Evolutionary conservation across 169 alveolate genomes (phyloP).

Genomic region (Plasmodium vivax): DNA sequence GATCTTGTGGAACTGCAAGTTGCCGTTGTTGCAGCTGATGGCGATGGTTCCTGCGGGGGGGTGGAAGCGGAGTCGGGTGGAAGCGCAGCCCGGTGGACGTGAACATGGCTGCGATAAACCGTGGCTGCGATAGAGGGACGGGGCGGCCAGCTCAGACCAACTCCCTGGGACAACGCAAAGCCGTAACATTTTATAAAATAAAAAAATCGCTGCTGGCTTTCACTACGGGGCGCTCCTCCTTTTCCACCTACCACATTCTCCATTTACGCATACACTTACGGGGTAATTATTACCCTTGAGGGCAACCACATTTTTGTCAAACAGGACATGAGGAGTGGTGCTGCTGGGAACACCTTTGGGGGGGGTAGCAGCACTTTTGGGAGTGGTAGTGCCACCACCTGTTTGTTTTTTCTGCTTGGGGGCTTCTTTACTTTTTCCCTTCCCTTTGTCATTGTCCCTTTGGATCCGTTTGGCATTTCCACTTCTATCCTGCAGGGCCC

Average conservation of each 20-base stretch:
- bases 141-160: neutral
- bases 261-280: constrained; percentile 41
- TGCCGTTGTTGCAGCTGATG: constrained; percentile 29
- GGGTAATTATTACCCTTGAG: constrained; percentile 39
- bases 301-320: neutral
- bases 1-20: constrained; percentile 17
- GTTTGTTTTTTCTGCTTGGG: neutral
- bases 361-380: neutral
- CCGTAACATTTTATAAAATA: neutral
- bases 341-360: neutral
- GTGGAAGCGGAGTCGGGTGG: neutral
- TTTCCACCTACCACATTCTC: constrained; percentile 21
- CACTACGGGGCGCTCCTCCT: neutral
- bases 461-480: neutral
- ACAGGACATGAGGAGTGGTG: neutral
- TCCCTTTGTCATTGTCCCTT: neutral
- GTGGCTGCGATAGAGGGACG: neutral
- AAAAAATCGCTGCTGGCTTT: neutral
- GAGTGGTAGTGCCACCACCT: neutral
- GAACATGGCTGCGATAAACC: neutral
- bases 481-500: neutral
- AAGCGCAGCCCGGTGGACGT: too few relatives aligned
- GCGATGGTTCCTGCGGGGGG: neutral
- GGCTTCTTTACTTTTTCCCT: neutral
- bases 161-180: neutral